Evolutionary conservation across 495 filamentous ascomycete genomes (phyloP).

Genomic region (Lepraria neglecta): DNA sequence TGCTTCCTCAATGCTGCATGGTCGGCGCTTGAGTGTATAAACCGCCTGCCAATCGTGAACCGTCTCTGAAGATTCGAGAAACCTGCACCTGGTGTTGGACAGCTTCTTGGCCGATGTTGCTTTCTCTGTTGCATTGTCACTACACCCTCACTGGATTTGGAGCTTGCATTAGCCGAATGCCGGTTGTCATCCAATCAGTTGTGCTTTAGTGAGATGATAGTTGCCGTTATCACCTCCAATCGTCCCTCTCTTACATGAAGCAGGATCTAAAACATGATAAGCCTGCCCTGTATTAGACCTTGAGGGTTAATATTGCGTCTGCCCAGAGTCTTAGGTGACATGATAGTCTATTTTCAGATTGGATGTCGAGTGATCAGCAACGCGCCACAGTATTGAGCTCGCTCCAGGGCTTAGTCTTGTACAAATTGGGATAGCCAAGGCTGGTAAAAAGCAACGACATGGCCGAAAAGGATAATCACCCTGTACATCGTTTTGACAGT

Average conservation of each 20-base stretch:
- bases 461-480: neutral
- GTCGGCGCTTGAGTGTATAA: slow-evolving; percentile 6
- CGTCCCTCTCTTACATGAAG: too few relatives aligned
- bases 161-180: too few relatives aligned
- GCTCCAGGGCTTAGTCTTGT: neutral
- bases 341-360: neutral
- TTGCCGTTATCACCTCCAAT: neutral
- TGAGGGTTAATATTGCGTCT: neutral
- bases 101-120: neutral
- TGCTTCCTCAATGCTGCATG: neutral
- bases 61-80: neutral
- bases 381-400: neutral
- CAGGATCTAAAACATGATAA: neutral
- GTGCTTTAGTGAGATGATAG: neutral
- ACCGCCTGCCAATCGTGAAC: neutral
- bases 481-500: neutral
- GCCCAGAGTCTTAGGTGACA: neutral
- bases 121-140: slow-evolving; percentile 1
- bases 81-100: neutral
- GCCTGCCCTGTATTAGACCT: neutral
- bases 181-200: too few relatives aligned
- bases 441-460: neutral
- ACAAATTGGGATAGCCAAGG: neutral
- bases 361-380: slow-evolving; percentile 3
- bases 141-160: too few relatives aligned